Evolutionary conservation across 2,329 filamentous ascomycete species (phyloP).

Genomic region (Phoma sp.): DNA sequence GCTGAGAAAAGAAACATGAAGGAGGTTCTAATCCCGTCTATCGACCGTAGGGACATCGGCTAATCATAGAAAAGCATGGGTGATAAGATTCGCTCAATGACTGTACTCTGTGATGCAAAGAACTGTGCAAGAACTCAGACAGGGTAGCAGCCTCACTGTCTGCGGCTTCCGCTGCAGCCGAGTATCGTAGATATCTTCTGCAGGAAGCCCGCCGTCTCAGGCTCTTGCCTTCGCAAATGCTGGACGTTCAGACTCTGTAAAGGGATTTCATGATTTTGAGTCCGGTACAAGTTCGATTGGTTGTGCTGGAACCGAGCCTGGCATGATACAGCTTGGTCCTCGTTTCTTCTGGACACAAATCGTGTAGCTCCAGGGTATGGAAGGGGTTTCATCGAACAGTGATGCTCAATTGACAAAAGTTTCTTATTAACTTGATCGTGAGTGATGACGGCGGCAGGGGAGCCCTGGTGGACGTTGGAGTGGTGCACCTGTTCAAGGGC

Average conservation of each 20-base stretch:
- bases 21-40: conserved; percentile 47
- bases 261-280: conserved; percentile 61
- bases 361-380: conserved; percentile 68
- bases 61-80: conserved; percentile 32
- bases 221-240: conserved; percentile 65
- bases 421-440: conserved; percentile 73
- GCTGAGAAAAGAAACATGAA: conserved; percentile 30
- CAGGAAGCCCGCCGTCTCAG: conserved; percentile 72
- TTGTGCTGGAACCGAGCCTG: conserved; percentile 97
- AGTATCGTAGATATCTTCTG: conserved; percentile 92
- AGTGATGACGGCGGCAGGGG: conserved; percentile 78
- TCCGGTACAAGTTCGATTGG: conserved; percentile 76
- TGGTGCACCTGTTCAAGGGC: conserved; percentile 77
- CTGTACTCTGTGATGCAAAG: conserved; percentile 45
- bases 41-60: conserved; percentile 41
- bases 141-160: conserved; percentile 23
- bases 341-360: conserved; percentile 51
- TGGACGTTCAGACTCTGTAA: conserved; percentile 52
- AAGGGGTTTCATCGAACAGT: conserved; percentile 56
- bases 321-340: conserved; percentile 64
- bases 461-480: conserved; percentile 77
- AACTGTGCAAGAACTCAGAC: conserved; percentile 30
- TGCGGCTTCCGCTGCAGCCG: conserved; percentile 70
- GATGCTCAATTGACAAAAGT: conserved; percentile 51
- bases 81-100: conserved; percentile 40